Conservation (phyloP, 2,329 filamentous ascomycete species). For the Metarhizium humberi region DNA sequence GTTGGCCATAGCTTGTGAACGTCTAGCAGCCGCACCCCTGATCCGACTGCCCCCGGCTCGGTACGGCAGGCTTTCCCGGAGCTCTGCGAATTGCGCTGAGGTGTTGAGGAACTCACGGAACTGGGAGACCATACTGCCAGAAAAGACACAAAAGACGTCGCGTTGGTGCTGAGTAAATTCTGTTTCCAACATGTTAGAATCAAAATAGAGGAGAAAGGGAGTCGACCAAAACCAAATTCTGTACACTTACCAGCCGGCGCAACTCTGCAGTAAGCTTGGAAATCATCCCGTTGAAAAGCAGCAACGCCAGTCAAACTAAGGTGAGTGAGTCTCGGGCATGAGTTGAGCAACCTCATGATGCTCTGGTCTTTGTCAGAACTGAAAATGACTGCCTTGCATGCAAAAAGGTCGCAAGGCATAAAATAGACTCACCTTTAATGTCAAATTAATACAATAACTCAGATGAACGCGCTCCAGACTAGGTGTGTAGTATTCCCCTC, state of each 20-base stretch:
- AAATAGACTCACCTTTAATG: slow-evolving; percentile 56
- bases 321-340: slow-evolving; percentile 86
- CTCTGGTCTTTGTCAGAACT: slow-evolving; percentile 44
- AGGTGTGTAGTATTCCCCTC: slow-evolving; percentile 44
- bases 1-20: slow-evolving; percentile 10
- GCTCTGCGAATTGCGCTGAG: slow-evolving; percentile 35
- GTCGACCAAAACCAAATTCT: not conserved
- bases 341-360: slow-evolving; percentile 80
- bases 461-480: slow-evolving; percentile 90
- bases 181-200: slow-evolving; percentile 15
- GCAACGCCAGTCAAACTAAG: slow-evolving; percentile 89
- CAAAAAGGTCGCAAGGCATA: not conserved
- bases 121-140: slow-evolving; percentile 68
- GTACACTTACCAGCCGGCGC: slow-evolving; percentile 57
- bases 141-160: slow-evolving; percentile 96
- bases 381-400: too few species aligned
- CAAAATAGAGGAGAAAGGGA: not conserved
- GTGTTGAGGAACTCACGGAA: slow-evolving; percentile 72
- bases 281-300: slow-evolving; percentile 77
- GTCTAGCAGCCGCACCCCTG: slow-evolving; percentile 7
- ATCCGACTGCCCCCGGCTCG: slow-evolving; percentile 8
- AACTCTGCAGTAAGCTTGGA: slow-evolving; percentile 76
- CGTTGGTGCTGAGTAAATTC: slow-evolving; percentile 96
- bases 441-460: slow-evolving; percentile 85
- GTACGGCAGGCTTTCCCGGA: slow-evolving; percentile 24